A percentile compares a stretch with the other conserved stretches of the same genome.
phyloP scores from a whole-genome alignment of 352 stramenopile species.

The Plasmopara halstedii region DNA sequence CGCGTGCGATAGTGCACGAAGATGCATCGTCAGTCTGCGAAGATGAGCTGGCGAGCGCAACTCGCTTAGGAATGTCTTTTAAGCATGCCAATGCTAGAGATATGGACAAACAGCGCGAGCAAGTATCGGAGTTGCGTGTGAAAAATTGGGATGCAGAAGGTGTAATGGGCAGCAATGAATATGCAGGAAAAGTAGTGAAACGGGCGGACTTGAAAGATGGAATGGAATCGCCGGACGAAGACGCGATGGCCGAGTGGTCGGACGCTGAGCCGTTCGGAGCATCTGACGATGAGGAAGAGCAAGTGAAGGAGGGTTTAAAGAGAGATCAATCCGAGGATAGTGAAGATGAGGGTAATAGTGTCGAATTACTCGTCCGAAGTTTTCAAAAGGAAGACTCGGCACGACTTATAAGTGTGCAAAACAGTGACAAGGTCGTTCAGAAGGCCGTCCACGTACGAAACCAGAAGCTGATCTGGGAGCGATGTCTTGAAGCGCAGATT shows the following conservation, averaged over 20 bases:
- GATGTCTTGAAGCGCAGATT: conserved; percentile 79
- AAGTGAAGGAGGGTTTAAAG: conserved; percentile 26
- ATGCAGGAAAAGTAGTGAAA: conserved; percentile 74
- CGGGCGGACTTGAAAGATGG: conserved; percentile 43
- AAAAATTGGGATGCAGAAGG: conserved; percentile 60
- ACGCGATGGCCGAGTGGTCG: conserved; percentile 69
- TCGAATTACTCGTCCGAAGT: conserved; percentile 66
- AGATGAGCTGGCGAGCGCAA: conserved; percentile 15
- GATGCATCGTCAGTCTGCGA: conserved; percentile 6
- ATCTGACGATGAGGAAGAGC: conserved; percentile 50
- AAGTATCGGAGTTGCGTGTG: conserved; percentile 60
- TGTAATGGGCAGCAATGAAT: conserved; percentile 42
- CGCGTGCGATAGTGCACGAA: conserved; percentile 39
- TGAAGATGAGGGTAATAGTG: conserved; percentile 44
- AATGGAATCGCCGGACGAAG: conserved; percentile 61
- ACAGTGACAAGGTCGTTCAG: conserved; percentile 69
- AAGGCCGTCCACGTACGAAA: conserved; percentile 75
- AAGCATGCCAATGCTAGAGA: conserved; percentile 49
- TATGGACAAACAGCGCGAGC: conserved; percentile 27
- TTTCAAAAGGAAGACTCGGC: conserved; percentile 76
- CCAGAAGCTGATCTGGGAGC: conserved; percentile 82
- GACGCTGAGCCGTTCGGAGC: conserved; percentile 73
- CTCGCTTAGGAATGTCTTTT: conserved; percentile 35
- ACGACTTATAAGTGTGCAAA: conserved; percentile 61
- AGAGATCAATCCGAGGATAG: conserved; percentile 25